These are phyloP conservation scores for Ophiostoma tasmaniense DNA, from an alignment of 2,329 filamentous ascomycete species.

Conservation along the genomic window DNA sequence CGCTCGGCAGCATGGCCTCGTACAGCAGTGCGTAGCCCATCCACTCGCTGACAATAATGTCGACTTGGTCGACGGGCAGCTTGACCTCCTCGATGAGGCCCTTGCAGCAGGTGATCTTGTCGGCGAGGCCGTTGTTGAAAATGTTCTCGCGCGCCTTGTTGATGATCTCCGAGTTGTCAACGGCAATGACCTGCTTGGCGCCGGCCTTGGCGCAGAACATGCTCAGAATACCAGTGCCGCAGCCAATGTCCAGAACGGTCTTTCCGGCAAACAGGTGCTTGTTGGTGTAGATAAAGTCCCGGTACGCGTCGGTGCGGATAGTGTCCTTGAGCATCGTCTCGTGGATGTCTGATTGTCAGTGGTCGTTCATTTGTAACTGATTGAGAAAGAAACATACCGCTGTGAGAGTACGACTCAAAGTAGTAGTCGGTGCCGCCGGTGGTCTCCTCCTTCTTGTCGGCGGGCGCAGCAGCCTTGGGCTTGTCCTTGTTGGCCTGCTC, in stretches of 20 bases:
- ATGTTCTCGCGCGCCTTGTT: conserved; percentile 78
- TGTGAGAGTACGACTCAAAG: conserved; percentile 54
- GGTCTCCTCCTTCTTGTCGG: conserved; percentile 22
- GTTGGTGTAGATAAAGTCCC: conserved; percentile 90
- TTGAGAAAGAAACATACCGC: conserved; percentile 39
- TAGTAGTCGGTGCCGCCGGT: conserved; percentile 39
- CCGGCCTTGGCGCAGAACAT: conserved; percentile 93
- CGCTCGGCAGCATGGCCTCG: conserved; percentile 91
- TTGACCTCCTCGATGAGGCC: conserved; percentile 83
- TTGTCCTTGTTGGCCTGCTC: conserved; percentile 31
- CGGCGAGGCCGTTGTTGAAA: conserved; percentile 66
- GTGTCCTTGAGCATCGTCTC: conserved; percentile 92
- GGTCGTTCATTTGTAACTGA: neutral
- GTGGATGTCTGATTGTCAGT: conserved; percentile 61
- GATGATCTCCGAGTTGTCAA: conserved; percentile 88
- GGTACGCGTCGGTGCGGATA: conserved; percentile 81
- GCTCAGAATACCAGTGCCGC: conserved; percentile 72
- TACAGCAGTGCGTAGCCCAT: conserved; percentile 94
- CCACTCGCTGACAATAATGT: conserved; percentile 95
- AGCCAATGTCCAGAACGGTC: conserved; percentile 83
- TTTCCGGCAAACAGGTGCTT: conserved; percentile 81
- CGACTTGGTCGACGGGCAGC: conserved; percentile 70
- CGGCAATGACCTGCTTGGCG: conserved; percentile 76
- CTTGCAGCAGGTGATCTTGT: conserved; percentile 67
- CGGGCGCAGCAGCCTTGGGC: conserved; percentile 2